These are phyloP conservation scores for Davidsoniella virescens DNA, from an alignment of 2,329 filamentous ascomycete genomes.

Conservation along the genomic window DNA sequence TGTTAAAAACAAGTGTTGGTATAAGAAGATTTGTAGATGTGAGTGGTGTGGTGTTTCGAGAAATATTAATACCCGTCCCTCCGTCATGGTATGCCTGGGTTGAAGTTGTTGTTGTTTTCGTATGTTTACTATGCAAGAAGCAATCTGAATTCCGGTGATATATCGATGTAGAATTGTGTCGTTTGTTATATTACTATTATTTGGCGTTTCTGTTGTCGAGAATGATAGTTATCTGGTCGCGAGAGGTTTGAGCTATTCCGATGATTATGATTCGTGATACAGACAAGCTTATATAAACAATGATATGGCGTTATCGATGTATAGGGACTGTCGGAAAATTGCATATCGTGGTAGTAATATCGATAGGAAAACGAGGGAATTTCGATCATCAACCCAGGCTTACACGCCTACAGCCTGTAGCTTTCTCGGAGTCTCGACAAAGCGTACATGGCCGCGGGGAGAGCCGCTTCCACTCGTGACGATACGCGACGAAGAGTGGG, in stretches of 20 bases:
- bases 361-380: background rate
- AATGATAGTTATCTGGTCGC: background rate
- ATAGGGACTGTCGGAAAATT: background rate
- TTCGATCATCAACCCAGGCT: slow-evolving; percentile 6
- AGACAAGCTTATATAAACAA: background rate
- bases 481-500: background rate
- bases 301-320: background rate
- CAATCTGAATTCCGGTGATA: background rate
- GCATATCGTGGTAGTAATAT: no score
- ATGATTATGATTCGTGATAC: background rate
- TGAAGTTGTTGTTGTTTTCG: slow-evolving; percentile 1
- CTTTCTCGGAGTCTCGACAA: slow-evolving; percentile 11
- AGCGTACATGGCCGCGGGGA: slow-evolving; percentile 12
- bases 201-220: background rate
- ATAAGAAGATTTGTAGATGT: background rate
- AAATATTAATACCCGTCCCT: slow-evolving; percentile 3
- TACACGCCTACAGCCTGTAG: slow-evolving; percentile 13
- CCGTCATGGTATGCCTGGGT: slow-evolving; percentile 6
- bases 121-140: background rate
- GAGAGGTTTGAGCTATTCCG: slow-evolving; percentile 7
- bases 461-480: slow-evolving; percentile 9
- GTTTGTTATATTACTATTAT: no score
- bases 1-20: slow-evolving; percentile 5
- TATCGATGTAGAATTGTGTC: background rate
- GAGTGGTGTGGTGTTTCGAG: background rate